Evolutionary conservation across 352 stramenopile species (phyloP).

Genomic region (Globisporangium parvum): DNA sequence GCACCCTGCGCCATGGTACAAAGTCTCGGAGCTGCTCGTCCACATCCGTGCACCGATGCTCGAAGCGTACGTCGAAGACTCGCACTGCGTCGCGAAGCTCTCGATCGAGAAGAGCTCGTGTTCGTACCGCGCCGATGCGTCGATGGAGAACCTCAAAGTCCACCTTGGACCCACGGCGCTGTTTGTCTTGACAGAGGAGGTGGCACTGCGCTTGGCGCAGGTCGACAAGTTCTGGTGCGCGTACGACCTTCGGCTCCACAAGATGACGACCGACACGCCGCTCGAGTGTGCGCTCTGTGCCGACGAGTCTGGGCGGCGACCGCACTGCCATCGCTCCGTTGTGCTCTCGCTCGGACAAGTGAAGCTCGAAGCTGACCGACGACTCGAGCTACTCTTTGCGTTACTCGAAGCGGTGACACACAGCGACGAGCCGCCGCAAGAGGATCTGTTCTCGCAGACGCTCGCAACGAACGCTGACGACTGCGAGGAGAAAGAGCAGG

Average conservation of each 20-base stretch:
- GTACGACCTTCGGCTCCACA: constrained; percentile 67
- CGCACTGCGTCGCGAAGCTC: constrained; percentile 82
- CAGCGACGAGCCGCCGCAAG: constrained; percentile 20
- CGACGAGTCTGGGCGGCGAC: constrained; percentile 52
- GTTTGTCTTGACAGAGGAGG: constrained; percentile 82
- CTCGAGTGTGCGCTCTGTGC: constrained; percentile 49
- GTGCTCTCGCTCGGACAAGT: constrained; percentile 71
- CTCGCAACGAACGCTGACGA: constrained; percentile 19
- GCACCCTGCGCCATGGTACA: constrained; percentile 32
- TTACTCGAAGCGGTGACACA: constrained; percentile 66
- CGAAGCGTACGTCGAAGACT: constrained; percentile 84
- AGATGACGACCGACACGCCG: constrained; percentile 27
- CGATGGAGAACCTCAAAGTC: constrained; percentile 60
- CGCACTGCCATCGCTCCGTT: constrained; percentile 58
- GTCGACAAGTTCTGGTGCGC: constrained; percentile 73
- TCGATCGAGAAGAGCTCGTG: constrained; percentile 77
- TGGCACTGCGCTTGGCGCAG: constrained; percentile 80
- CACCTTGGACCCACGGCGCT: constrained; percentile 71
- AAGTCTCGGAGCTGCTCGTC: constrained; percentile 59
- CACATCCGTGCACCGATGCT: constrained; percentile 77
- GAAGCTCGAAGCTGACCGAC: constrained; percentile 79
- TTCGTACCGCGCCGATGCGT: constrained; percentile 52
- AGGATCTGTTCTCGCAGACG: constrained; percentile 24
- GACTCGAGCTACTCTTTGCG: constrained; percentile 76
- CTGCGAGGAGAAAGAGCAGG: constrained; percentile 15